Evolutionary conservation across 2,329 filamentous ascomycete genomes (phyloP).

Genomic region (Fonsecaea monophora): DNA sequence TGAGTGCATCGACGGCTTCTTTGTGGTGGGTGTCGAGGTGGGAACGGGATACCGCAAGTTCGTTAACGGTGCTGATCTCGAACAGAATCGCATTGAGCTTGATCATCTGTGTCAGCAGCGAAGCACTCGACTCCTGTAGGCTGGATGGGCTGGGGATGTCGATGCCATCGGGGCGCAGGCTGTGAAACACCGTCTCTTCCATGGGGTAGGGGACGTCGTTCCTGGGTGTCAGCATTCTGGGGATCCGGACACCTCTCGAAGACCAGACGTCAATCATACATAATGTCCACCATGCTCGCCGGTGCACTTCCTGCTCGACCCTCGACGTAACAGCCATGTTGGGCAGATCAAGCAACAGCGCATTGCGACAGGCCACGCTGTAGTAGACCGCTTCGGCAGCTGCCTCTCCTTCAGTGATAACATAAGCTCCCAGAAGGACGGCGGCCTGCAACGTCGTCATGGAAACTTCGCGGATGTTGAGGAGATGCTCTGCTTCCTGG

Average conservation of each 20-base stretch:
- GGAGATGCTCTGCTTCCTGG: slow-evolving; percentile 34
- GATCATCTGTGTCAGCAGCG: slow-evolving; percentile 47
- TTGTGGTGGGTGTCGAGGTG: slow-evolving; percentile 16
- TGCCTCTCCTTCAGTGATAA: slow-evolving; percentile 42
- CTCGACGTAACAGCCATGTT: slow-evolving; percentile 41
- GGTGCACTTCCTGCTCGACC: slow-evolving; percentile 49
- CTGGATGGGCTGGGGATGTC: slow-evolving; percentile 21
- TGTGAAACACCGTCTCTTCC: slow-evolving; percentile 48
- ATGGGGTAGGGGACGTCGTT: slow-evolving; percentile 46
- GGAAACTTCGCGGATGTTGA: slow-evolving; percentile 49
- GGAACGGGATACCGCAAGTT: slow-evolving; percentile 41
- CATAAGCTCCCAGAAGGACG: slow-evolving; percentile 49
- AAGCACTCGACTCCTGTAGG: slow-evolving; percentile 24
- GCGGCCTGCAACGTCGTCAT: slow-evolving; percentile 50
- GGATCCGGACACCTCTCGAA: slow-evolving; percentile 47
- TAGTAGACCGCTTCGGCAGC: slow-evolving; percentile 52
- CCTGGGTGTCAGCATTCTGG: slow-evolving; percentile 43
- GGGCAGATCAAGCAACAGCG: slow-evolving; percentile 48
- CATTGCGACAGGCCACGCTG: slow-evolving; percentile 47
- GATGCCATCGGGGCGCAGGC: slow-evolving; percentile 20
- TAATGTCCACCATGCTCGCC: slow-evolving; percentile 50
- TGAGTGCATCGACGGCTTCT: slow-evolving; percentile 43
- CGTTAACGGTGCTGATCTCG: slow-evolving; percentile 51
- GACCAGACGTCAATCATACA: slow-evolving; percentile 54
- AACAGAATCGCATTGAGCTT: slow-evolving; percentile 49